Evolutionary conservation across 179 eudicot species (phyloP).

Genomic region (Silene coronaria): DNA sequence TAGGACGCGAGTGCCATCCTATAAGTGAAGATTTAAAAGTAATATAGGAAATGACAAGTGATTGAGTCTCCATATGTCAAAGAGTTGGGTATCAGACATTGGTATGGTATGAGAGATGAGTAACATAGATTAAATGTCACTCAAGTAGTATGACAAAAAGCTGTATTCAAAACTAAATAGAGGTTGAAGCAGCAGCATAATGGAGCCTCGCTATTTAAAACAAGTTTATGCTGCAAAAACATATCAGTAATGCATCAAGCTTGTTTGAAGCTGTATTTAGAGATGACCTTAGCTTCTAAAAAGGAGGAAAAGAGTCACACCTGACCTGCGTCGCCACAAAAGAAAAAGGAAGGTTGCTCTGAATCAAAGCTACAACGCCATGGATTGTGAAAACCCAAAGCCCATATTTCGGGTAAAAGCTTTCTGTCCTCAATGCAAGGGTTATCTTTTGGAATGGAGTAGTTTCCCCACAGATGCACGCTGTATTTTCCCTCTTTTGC

Average conservation of each 20-base stretch:
- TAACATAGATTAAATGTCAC: not conserved
- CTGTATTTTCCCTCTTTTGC: not conserved
- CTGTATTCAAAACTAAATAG: not conserved
- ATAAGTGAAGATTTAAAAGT: too few relatives aligned
- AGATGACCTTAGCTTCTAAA: not conserved
- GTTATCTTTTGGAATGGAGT: slow-evolving; percentile 23
- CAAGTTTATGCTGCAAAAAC: not conserved
- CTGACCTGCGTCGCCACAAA: slow-evolving; percentile 25
- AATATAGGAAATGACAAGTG: too few relatives aligned
- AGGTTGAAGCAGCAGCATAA: not conserved
- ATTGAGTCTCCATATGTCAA: too few relatives aligned
- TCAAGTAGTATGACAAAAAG: not conserved
- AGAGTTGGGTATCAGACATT: too few relatives aligned
- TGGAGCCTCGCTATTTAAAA: not conserved
- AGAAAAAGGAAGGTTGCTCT: slow-evolving; percentile 17
- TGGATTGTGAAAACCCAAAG: slow-evolving; percentile 19
- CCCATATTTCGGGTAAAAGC: slow-evolving; percentile 27
- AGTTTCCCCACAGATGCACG: slow-evolving; percentile 21
- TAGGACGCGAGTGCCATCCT: too few relatives aligned
- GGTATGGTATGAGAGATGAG: too few relatives aligned
- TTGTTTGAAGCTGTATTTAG: not conserved
- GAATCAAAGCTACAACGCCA: slow-evolving; percentile 30
- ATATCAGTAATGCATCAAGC: not conserved
- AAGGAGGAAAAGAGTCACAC: slow-evolving; percentile 8
- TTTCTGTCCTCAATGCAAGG: slow-evolving; percentile 20